Evolutionary conservation across 345 rosid genomes (phyloP).

Genomic region (Acer yangbiense): DNA sequence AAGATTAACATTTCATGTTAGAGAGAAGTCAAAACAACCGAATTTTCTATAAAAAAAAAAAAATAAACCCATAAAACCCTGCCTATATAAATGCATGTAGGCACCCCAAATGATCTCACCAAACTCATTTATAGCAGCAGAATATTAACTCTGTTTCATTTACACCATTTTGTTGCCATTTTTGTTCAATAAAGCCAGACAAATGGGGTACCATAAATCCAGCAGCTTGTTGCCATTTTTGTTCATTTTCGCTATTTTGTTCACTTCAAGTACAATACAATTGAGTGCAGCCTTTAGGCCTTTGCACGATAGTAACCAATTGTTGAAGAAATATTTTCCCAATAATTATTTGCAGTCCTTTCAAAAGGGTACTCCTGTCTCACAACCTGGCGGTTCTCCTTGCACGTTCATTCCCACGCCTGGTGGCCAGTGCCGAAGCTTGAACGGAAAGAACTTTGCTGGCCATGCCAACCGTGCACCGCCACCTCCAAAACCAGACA

Average conservation of each 20-base stretch:
- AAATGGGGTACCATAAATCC: not conserved
- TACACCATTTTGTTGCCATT: not conserved
- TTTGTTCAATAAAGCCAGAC: no score
- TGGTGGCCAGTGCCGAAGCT: not conserved
- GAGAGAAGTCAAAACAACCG: not conserved
- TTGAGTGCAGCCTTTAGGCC: conserved; percentile 29
- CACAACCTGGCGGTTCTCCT: conserved; percentile 16
- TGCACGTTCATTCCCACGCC: conserved; percentile 23
- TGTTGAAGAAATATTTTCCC: conserved; percentile 14
- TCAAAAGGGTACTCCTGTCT: conserved; percentile 17
- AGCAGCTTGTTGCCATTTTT: not conserved
- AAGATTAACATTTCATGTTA: not conserved
- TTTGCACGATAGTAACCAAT: conserved; percentile 7
- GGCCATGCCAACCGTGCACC: conserved; percentile 26
- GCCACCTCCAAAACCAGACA: not conserved
- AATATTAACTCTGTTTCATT: not conserved
- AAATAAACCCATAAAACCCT: not conserved
- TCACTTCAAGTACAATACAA: conserved; percentile 7
- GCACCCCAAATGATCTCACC: conserved; percentile 7
- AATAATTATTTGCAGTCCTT: conserved; percentile 19
- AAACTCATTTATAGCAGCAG: not conserved
- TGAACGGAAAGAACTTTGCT: conserved; percentile 30
- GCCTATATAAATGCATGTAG: not conserved
- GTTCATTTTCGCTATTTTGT: conserved; percentile 13
- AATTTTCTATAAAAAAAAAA: not conserved